Evolutionary conservation across 257 asterid species (phyloP).

Genomic region (Solanum bukasovii): DNA sequence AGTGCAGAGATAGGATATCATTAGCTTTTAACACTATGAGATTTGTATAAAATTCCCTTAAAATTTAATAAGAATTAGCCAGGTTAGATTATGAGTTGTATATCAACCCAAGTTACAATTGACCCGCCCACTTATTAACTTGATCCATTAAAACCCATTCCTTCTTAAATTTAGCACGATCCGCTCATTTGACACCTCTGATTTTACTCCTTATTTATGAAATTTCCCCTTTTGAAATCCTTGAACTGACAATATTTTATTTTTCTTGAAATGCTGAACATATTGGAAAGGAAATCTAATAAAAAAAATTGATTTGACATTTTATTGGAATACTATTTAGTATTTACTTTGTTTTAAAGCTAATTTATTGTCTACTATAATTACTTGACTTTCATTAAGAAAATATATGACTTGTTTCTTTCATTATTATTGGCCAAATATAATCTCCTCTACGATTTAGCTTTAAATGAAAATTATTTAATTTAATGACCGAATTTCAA

Average conservation of each 20-base stretch:
- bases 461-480: background rate
- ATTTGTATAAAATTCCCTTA: too few relatives aligned
- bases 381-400: background rate
- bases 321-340: background rate
- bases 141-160: too few relatives aligned
- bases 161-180: too few relatives aligned
- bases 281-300: background rate
- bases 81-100: background rate
- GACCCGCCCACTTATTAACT: background rate
- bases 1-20: fast-evolving
- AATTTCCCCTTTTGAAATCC: background rate
- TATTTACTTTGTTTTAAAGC: background rate
- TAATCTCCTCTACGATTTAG: background rate
- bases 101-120: too few relatives aligned
- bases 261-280: background rate
- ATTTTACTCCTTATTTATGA: too few relatives aligned
- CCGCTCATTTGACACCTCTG: fast-evolving
- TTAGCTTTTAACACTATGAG: too few relatives aligned
- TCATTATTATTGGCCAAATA: background rate
- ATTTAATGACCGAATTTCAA: background rate
- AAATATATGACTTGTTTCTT: background rate
- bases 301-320: background rate
- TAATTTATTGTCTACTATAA: background rate
- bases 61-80: too few relatives aligned
- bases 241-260: background rate